Conservation (phyloP, 1,284 basidiomycete genomes). For the Cutaneotrichosporon spelunceum region DNA sequence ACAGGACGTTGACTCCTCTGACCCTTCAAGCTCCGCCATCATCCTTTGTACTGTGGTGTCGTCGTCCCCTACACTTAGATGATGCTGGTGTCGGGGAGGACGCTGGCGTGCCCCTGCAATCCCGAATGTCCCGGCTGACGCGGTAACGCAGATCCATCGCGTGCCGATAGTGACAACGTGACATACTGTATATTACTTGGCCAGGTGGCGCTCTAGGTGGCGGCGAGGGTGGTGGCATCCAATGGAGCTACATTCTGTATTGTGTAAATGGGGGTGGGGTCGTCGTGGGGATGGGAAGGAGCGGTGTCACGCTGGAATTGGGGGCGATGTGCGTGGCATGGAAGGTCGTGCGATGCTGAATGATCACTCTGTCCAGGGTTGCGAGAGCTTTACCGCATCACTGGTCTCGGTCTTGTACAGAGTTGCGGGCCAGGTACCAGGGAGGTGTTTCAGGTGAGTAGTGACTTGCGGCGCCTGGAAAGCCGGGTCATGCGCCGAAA, state of each 20-base stretch:
- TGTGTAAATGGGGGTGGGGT: not conserved
- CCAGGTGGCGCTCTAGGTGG: not conserved
- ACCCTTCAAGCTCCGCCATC: too few species aligned
- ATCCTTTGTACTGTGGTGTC: too few species aligned
- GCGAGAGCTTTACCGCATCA: not conserved
- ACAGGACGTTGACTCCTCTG: too few species aligned
- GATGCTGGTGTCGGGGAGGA: too few species aligned
- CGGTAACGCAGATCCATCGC: not conserved
- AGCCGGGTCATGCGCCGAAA: not conserved
- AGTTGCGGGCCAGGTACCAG: not conserved
- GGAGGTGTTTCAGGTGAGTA: not conserved
- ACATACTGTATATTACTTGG: slow-evolving; percentile 6
- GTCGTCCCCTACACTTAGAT: too few species aligned
- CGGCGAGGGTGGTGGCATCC: not conserved
- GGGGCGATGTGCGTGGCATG: slow-evolving; percentile 1
- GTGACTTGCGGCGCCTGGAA: not conserved
- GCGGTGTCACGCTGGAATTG: not conserved
- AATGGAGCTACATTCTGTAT: not conserved
- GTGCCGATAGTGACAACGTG: not conserved
- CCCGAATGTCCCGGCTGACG: not conserved
- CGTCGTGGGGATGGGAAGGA: not conserved
- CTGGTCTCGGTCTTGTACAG: not conserved
- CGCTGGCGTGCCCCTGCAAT: too few species aligned
- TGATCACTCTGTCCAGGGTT: not conserved
- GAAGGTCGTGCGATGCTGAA: not conserved